phyloP scores from a whole-genome alignment of 177 flowering plant species.

The Vitis hybrid region DNA sequence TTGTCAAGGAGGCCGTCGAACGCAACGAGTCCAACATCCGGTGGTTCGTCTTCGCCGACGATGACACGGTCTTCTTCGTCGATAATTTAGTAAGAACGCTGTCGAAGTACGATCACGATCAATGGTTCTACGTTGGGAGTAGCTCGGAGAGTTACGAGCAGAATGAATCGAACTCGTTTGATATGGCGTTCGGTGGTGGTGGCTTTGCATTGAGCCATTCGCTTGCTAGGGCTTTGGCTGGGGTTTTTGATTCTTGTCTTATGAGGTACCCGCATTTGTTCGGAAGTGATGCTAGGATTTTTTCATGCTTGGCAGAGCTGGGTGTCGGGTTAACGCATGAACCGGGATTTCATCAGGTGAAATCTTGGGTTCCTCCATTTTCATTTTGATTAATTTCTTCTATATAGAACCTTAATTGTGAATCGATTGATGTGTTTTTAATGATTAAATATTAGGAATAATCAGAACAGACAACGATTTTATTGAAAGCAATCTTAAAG shows the following conservation, averaged over 20 bases:
- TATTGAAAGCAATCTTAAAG: too few relatives aligned
- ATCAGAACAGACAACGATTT: too few relatives aligned
- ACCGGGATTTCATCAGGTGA: slow-evolving; percentile 86
- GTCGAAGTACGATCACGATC: slow-evolving; percentile 65
- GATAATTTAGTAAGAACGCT: slow-evolving; percentile 63
- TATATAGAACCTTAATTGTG: background rate
- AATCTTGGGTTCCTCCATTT: slow-evolving; percentile 1
- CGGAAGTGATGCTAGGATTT: slow-evolving; percentile 69
- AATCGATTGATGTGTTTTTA: background rate
- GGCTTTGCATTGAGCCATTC: slow-evolving; percentile 72
- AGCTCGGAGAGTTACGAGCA: slow-evolving; percentile 66
- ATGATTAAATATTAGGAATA: too few relatives aligned
- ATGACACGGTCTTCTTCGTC: slow-evolving; percentile 75
- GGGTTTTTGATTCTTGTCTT: slow-evolving; percentile 67
- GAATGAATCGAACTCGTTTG: slow-evolving; percentile 55
- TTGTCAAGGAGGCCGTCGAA: slow-evolving; percentile 53
- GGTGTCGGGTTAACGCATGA: slow-evolving; percentile 70
- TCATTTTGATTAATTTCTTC: background rate
- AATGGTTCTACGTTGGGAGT: slow-evolving; percentile 76
- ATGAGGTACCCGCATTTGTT: slow-evolving; percentile 60
- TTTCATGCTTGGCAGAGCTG: slow-evolving; percentile 72
- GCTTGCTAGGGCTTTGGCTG: slow-evolving; percentile 53
- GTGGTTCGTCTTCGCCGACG: slow-evolving; percentile 89
- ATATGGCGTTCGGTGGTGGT: slow-evolving; percentile 85
- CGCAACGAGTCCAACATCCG: slow-evolving; percentile 38